A percentile compares a stretch with the other conserved stretches of the same genome.
phyloP scores from a whole-genome alignment of 306 rosid species.

The Vicia faba region DNA sequence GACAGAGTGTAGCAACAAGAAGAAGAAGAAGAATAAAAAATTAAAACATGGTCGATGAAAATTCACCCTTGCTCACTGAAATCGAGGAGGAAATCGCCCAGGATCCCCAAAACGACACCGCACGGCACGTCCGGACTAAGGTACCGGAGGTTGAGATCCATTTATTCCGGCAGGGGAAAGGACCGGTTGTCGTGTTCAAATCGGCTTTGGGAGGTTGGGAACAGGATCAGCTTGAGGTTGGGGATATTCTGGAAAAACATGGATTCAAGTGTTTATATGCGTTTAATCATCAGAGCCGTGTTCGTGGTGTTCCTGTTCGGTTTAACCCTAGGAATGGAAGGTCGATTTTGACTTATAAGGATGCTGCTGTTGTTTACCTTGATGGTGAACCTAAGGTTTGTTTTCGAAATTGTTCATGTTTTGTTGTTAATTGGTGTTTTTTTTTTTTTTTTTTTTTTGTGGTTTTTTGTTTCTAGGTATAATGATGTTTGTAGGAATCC shows the following conservation, averaged over 20 bases:
- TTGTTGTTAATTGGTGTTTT: background rate
- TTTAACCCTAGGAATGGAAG: slow-evolving; percentile 77
- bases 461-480: background rate
- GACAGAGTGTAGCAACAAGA: background rate
- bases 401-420: background rate
- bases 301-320: slow-evolving; percentile 80
- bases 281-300: slow-evolving; percentile 46
- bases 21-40: background rate
- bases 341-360: slow-evolving; percentile 62
- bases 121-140: slow-evolving; percentile 30
- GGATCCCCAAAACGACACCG: background rate
- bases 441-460: background rate
- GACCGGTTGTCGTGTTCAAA: slow-evolving; percentile 74
- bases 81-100: slow-evolving; percentile 40
- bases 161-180: slow-evolving; percentile 69
- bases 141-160: slow-evolving; percentile 45
- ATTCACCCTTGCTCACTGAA: slow-evolving; percentile 38
- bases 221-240: slow-evolving; percentile 82
- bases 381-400: slow-evolving; percentile 91
- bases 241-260: slow-evolving; percentile 69
- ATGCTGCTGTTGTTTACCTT: slow-evolving; percentile 60
- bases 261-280: slow-evolving; percentile 73
- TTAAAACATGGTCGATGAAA: slow-evolving; percentile 12
- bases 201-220: slow-evolving; percentile 79
- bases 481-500: background rate